Conservation (phyloP, 1,284 basidiomycete genomes). For the Marasmius sp. region DNA sequence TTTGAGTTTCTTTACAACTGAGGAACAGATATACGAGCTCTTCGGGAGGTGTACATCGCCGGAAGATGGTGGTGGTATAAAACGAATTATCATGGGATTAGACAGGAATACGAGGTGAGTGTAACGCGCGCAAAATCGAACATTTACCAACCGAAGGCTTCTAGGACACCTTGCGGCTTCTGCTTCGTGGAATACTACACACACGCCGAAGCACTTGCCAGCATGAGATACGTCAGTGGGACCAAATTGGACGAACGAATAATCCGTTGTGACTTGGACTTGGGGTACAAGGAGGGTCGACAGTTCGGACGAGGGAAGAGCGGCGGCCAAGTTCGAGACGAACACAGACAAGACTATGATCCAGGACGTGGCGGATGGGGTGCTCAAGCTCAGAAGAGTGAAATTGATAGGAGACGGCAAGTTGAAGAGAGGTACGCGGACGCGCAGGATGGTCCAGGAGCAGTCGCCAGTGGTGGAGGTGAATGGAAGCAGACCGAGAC, state of each 20-base stretch:
- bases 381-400: constrained; percentile 76
- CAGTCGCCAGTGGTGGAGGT: constrained; percentile 81
- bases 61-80: constrained; percentile 93
- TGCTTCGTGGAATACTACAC: constrained; percentile 99
- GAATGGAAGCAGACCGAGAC: constrained; percentile 75
- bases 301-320: constrained; percentile 98
- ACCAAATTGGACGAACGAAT: constrained; percentile 99
- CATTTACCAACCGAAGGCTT: background rate
- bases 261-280: constrained; percentile 96
- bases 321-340: constrained; percentile 95
- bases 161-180: constrained; percentile 96
- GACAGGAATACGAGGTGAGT: constrained; percentile 89
- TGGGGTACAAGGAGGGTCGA: constrained; percentile 96
- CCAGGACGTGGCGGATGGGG: constrained; percentile 97
- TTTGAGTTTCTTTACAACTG: constrained; percentile 96
- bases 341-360: constrained; percentile 97
- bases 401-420: constrained; percentile 79
- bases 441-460: constrained; percentile 74
- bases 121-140: background rate
- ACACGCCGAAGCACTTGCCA: constrained; percentile 90
- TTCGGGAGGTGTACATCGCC: constrained; percentile 91
- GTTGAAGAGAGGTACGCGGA: constrained; percentile 91
- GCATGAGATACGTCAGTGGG: constrained; percentile 92
- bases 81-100: constrained; percentile 98
- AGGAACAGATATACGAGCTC: constrained; percentile 99